Evolutionary conservation across 495 filamentous ascomycete species (phyloP).

Genomic region (Delitschia confertaspora): DNA sequence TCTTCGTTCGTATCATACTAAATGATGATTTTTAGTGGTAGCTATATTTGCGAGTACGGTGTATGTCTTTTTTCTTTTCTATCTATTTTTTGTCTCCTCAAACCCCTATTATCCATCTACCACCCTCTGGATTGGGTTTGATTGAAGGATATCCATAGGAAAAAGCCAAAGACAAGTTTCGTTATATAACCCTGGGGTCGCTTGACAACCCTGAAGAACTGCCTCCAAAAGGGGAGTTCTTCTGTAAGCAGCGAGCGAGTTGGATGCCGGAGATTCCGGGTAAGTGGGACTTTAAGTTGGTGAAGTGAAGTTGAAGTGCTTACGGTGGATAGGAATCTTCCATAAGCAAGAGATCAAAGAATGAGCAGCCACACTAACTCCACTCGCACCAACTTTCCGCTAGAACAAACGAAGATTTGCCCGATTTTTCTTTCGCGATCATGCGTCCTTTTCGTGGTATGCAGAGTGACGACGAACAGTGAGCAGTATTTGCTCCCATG

Average conservation of each 20-base stretch:
- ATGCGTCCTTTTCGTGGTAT: too few relatives aligned
- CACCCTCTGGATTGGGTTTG: not conserved
- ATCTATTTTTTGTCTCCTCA: not conserved
- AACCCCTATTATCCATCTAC: too few relatives aligned
- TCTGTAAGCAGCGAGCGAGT: constrained; percentile 45
- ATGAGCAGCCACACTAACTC: too few relatives aligned
- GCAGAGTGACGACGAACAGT: too few relatives aligned
- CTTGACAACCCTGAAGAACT: constrained; percentile 53
- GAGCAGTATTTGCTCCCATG: too few relatives aligned
- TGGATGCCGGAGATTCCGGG: constrained; percentile 59
- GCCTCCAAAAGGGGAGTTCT: constrained; percentile 63
- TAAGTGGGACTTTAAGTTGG: constrained; percentile 30
- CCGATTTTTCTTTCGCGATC: too few relatives aligned
- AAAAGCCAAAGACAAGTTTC: constrained; percentile 47
- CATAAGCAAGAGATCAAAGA: constrained; percentile 53
- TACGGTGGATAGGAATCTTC: constrained; percentile 41
- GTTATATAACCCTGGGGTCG: constrained; percentile 55
- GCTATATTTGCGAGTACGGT: constrained; percentile 55
- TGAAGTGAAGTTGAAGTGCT: not conserved
- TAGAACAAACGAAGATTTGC: too few relatives aligned
- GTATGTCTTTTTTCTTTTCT: constrained; percentile 32
- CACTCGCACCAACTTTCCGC: too few relatives aligned
- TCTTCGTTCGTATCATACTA: too few relatives aligned
- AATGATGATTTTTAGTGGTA: too few relatives aligned
- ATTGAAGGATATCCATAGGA: constrained; percentile 36